Evolutionary conservation across 768 basidiomycete species (phyloP).

Genomic region (Clavaria fumosa): DNA sequence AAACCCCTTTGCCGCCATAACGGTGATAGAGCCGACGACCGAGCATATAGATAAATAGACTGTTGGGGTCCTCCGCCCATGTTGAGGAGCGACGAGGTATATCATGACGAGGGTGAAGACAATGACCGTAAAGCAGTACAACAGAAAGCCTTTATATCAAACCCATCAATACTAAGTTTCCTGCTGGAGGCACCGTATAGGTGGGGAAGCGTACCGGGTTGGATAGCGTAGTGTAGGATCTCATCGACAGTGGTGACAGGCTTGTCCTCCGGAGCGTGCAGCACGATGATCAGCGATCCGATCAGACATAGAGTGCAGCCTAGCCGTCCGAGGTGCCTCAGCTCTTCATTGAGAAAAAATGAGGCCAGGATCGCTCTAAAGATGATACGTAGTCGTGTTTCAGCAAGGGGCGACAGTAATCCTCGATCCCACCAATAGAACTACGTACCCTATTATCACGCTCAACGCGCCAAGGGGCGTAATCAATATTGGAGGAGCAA

Average conservation of each 20-base stretch:
- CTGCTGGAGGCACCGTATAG: not conserved
- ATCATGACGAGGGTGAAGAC: constrained; percentile 79
- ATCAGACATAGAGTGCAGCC: constrained; percentile 75
- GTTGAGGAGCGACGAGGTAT: constrained; percentile 64
- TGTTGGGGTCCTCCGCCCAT: constrained; percentile 78
- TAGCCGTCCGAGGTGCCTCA: constrained; percentile 82
- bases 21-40: constrained; percentile 86
- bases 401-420: too few species aligned
- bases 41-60: constrained; percentile 97
- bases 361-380: constrained; percentile 84
- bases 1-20: constrained; percentile 99
- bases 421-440: too few species aligned
- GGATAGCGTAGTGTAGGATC: constrained; percentile 82
- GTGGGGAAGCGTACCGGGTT: constrained; percentile 56
- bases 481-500: constrained; percentile 95
- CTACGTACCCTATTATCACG: constrained; percentile 85
- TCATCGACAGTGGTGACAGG: constrained; percentile 87
- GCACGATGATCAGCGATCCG: constrained; percentile 86
- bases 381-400: constrained; percentile 1
- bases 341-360: constrained; percentile 80
- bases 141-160: constrained; percentile 55
- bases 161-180: not conserved
- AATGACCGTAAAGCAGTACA: constrained; percentile 79
- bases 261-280: constrained; percentile 95
- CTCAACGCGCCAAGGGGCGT: constrained; percentile 94